Conservation (phyloP, 1,139 yeast species). For the Nakaseomyces sp. region DNA sequence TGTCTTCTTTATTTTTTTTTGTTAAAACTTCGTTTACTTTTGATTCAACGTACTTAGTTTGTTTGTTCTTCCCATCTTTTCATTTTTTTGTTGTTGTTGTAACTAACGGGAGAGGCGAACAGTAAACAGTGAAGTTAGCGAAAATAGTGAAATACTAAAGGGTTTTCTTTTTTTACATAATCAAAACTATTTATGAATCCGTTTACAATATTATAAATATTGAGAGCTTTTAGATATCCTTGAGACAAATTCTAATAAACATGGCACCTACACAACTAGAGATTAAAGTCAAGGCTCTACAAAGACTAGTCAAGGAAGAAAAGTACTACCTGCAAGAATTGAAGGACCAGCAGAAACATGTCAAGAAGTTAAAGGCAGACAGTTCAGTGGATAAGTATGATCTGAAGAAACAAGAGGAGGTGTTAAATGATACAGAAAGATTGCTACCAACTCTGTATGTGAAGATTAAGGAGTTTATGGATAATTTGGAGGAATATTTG, state of each 20-base stretch:
- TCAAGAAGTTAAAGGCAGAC: conserved; percentile 35
- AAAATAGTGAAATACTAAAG: too few species aligned
- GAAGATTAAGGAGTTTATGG: conserved; percentile 44
- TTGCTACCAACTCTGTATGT: conserved; percentile 55
- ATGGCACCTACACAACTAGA: conserved; percentile 76
- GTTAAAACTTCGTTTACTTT: not conserved
- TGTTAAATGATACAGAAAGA: conserved; percentile 58
- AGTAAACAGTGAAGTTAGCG: too few species aligned
- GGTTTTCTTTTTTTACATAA: too few species aligned
- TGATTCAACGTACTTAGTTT: too few species aligned
- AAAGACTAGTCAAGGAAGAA: conserved; percentile 67
- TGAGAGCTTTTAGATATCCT: too few species aligned
- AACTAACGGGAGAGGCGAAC: too few species aligned
- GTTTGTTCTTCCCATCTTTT: too few species aligned
- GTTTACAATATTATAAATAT: too few species aligned
- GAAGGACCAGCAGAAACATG: conserved; percentile 47
- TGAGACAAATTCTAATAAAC: not conserved
- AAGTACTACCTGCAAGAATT: conserved; percentile 55
- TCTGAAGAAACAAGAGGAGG: conserved; percentile 55
- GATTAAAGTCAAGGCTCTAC: conserved; percentile 67
- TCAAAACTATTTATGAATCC: too few species aligned
- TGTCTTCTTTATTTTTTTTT: too few species aligned
- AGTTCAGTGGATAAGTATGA: conserved; percentile 57
- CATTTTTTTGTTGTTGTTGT: too few species aligned
- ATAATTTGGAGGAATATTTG: conserved; percentile 38